Evolutionary conservation across 2,329 filamentous ascomycete species (phyloP), one percentile per base, ranked within the genome.

Genomic region (Aspergillus phoenicis): DNA sequence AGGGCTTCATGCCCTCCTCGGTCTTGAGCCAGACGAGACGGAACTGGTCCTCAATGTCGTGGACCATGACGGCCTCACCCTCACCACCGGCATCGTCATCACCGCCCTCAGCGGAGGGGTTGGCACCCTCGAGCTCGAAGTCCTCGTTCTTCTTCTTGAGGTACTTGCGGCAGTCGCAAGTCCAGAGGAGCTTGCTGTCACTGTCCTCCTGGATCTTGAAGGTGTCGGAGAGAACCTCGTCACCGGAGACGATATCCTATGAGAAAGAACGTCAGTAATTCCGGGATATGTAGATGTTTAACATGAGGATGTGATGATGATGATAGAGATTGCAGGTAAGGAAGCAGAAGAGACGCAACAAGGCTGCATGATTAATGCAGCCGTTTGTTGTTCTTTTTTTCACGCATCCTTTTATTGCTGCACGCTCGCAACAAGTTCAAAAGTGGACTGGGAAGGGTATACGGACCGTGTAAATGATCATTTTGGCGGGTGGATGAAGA

Each of bases 221-320:
- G 71, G 91, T 95, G 83, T 98, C 94, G 75, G 95, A 96, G 88
- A 98, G 89, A 80, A 99, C 86, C 89, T 99, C 95, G 83, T 97
- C 94, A 69, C 83, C 91, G 80, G 87, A 91, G 81, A 97, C 78
- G 73, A 95, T 82, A 78, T 99, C 95, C 95, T 99, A 73, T 20
- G 5, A 51, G 8, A 26, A 52, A 49, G 62, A 28, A 59, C n/a
- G 51, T 68, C 45, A 68, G 62, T 39, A 38, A 36, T 15, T 36
- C 15, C 0, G 11, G 1, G 4, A 4, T 5, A 36, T 36, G 33
- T 11, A 36, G 5, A 13, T 36, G 13, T 13, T 5, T 1, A 15
- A 15, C 1, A 11, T 3, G 11, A 36, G 33, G 11, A 5, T 60
- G n/a, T 28, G 17, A 47, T 52, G 54, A 58, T 5, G n/a, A n/a